A percentile compares a stretch with the other conserved stretches of the same genome.
These are phyloP conservation scores for Penicillium sp. DNA, from an alignment of 2,329 filamentous ascomycete genomes.

Conservation along the genomic window DNA sequence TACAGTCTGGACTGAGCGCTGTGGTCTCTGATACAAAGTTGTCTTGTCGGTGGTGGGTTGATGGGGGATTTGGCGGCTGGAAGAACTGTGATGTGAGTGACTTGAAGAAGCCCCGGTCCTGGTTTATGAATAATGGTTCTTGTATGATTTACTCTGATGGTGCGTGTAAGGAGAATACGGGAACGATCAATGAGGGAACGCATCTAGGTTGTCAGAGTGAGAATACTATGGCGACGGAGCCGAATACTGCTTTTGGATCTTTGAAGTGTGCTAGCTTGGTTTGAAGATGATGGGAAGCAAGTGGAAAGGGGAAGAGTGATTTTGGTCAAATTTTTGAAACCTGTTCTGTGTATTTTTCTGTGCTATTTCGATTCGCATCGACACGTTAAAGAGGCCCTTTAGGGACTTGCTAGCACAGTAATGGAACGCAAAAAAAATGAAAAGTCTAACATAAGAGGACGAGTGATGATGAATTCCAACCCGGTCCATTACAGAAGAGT, in stretches of 20 bases:
- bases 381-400: too few relatives aligned
- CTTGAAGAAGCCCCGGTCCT: conserved; percentile 17
- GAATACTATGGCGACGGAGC: conserved; percentile 2
- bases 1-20: conserved; percentile 10
- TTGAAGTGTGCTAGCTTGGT: not conserved
- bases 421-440: too few relatives aligned
- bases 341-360: too few relatives aligned
- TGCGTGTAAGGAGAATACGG: conserved; percentile 9
- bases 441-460: too few relatives aligned
- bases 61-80: conserved; percentile 9
- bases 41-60: conserved; percentile 19
- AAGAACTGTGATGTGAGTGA: conserved; percentile 13
- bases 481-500: not conserved
- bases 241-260: conserved; percentile 1
- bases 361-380: too few relatives aligned
- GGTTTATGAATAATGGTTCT: conserved; percentile 13
- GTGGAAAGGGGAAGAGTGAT: not conserved
- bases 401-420: too few relatives aligned
- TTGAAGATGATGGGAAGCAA: not conserved
- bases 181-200: not conserved
- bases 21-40: not conserved
- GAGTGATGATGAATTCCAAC: not conserved
- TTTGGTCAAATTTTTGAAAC: too few relatives aligned
- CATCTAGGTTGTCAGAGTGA: conserved; percentile 10
- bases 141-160: conserved; percentile 14